Evolutionary conservation across 805 yeast genomes (phyloP), one percentile per base, ranked within the genome.

Genomic region (Blastobotrys chiropterorum): DNA sequence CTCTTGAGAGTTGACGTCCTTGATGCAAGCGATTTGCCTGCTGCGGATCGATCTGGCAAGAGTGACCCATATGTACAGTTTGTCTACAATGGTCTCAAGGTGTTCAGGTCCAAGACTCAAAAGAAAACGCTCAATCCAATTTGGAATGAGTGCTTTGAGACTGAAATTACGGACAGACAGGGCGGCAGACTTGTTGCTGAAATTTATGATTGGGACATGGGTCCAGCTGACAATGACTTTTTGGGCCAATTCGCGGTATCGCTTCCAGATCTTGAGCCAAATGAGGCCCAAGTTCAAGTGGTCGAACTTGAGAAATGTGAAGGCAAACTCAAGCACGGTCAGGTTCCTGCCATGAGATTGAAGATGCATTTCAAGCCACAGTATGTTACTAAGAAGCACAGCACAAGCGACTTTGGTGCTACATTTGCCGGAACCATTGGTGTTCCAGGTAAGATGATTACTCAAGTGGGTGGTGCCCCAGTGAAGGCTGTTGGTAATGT

Each of bases 121-220:
- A 94, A 90, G 77, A 90, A 85, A 76, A 89, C 97, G 0, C 75
- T 94, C 59, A 79, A 86, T 53, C 99, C 99, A n/a, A 78, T 72
- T 1, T 94, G 92, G 90, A 84, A 90, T 65, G 97, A 90, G 72
- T 65, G 70, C 15, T 77, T 81, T 44, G 67, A 75, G 13, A 72
- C 82, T 40, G 77, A 76, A 38, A 72, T 90, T 21, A 63, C 73
- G 20, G 84, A 85, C 66, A 78, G 88, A 64, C 80, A 76, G 51
- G 81, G 80, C 61, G 80, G 86, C 8, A 66, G 67, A 2, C 65
- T 90, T 48, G 72, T 71, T 52, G 73, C 87, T 51, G 78, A 75
- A 52, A 80, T 86, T 14, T 76, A 65, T 63, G 99, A 94, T 66
- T 92, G 97, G 97, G 99, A 94, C 69, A 80, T 92, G 57, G 96